Percentiles rank a stretch among this genome's conserved stretches.
phyloP scores from a whole-genome alignment of 2,329 filamentous ascomycete species.

The Talaromyces sp. region DNA sequence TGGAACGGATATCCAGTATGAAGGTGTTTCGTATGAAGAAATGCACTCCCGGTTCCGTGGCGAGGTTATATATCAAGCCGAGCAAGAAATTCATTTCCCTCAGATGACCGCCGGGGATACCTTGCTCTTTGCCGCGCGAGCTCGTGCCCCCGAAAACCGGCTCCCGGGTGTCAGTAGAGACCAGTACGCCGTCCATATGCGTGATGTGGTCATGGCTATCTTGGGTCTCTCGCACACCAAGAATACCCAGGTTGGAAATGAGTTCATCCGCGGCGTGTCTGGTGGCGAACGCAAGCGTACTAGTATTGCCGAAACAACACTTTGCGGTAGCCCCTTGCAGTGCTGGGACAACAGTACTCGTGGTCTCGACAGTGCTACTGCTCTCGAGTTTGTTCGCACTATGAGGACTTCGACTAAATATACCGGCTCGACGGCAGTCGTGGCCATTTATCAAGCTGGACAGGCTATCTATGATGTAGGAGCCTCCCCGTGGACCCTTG shows the following conservation, averaged over 20 bases:
- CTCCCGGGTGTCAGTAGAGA: slow-evolving; percentile 39
- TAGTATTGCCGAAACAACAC: slow-evolving; percentile 52
- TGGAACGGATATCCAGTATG: slow-evolving; percentile 71
- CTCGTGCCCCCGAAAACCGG: slow-evolving; percentile 47
- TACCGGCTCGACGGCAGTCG: slow-evolving; percentile 46
- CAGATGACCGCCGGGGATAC: slow-evolving; percentile 75
- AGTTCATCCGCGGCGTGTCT: slow-evolving; percentile 58
- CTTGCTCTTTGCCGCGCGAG: slow-evolving; percentile 69
- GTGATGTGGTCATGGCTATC: slow-evolving; percentile 44
- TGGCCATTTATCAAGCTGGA: slow-evolving; percentile 54
- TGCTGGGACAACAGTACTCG: slow-evolving; percentile 48
- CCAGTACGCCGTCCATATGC: slow-evolving; percentile 40
- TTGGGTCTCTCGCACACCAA: slow-evolving; percentile 48
- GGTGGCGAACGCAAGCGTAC: slow-evolving; percentile 61
- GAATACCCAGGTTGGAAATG: slow-evolving; percentile 46
- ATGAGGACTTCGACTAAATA: slow-evolving; percentile 49
- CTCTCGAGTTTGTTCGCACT: slow-evolving; percentile 54
- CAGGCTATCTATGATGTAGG: slow-evolving; percentile 47
- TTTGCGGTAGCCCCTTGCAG: slow-evolving; percentile 45
- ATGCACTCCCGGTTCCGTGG: slow-evolving; percentile 11
- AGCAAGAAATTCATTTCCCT: slow-evolving; percentile 70
- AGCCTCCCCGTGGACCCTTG: not conserved
- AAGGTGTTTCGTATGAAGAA: slow-evolving; percentile 49
- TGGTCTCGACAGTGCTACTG: slow-evolving; percentile 52
- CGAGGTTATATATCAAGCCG: slow-evolving; percentile 11